Conservation (phyloP, 176 grass and related monocot genomes). For the Oryza nivara region DNA sequence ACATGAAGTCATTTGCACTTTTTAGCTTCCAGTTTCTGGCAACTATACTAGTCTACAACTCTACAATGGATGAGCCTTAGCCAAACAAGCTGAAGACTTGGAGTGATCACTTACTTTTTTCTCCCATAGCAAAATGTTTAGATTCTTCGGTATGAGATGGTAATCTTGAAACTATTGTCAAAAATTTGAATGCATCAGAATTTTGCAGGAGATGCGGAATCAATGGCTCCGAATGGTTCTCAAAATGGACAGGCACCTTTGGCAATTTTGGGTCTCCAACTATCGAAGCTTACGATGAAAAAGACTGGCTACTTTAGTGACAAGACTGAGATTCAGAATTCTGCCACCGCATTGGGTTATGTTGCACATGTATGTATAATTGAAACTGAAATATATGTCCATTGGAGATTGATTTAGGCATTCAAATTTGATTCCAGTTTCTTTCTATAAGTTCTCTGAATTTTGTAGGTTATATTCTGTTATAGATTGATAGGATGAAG, state of each 20-base stretch:
- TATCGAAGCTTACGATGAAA: slow-evolving; percentile 61
- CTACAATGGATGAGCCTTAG: background rate
- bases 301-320: slow-evolving; percentile 78
- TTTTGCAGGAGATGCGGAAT: slow-evolving; percentile 59
- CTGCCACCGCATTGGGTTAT: slow-evolving; percentile 78
- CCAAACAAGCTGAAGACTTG: background rate
- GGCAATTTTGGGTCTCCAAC: slow-evolving; percentile 69
- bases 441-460: background rate
- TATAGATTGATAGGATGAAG: slow-evolving; percentile 8
- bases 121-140: background rate
- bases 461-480: background rate
- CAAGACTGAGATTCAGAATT: slow-evolving; percentile 73
- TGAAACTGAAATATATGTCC: slow-evolving; percentile 26
- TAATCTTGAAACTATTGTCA: background rate
- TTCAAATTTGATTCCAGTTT: slow-evolving; percentile 14
- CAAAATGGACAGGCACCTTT: slow-evolving; percentile 51
- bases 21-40: background rate
- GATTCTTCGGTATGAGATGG: background rate
- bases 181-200: slow-evolving; percentile 30
- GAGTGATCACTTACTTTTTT: background rate
- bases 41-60: background rate
- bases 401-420: slow-evolving; percentile 5
- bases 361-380: slow-evolving; percentile 76
- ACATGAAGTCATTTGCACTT: background rate
- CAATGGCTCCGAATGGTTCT: slow-evolving; percentile 43